Base-by-base conservation (phyloP, 805 yeast genomes). In the Danielia reshetovae region DNA sequence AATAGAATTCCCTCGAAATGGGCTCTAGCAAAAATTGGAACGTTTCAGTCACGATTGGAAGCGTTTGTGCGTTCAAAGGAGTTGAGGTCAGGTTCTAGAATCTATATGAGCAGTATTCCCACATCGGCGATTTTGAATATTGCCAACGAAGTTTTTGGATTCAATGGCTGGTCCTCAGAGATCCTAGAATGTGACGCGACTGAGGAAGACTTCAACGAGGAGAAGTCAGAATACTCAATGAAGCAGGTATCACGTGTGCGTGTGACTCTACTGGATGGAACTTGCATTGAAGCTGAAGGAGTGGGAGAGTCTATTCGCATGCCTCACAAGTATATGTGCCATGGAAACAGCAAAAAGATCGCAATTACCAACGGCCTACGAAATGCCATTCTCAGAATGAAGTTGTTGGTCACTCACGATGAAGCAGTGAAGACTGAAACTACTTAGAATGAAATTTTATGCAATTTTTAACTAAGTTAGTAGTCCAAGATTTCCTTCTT, bases 401-500 rank as follows among this genome's bases (percentile, higher is more conserved):
- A 60, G 23, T 36, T 61, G 29, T 29, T 64, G 9, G 12, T 39
- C 7, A 35, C 39, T 7, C 65, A 66, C 35, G 70, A 63, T 18
- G 24, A 16, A 7, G 15, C 4, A 3, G 17, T 22, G n/a, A 30
- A 29, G 19, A 13, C 13, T 5, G 32, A 29, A n/a, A 5, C 7
- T 13, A 11, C n/a, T 6, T 18, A 22, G 22, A 8, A 14, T 12
- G 24, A 28, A 18, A 12, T 11, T 14, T 9, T 16, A 19, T 28
- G n/a, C 7, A 13, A 13, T 13, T 28, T 5, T 9, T 3, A 18
- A 11, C 17, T 7, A n/a, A 7, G 21, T 38, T 57, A 82, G 52
- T 68, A 85, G 48, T 83, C 88, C 45, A 85, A 64, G 0, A 75
- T 66, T 24, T 65, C 65, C 50, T 68, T 67, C 51, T 59, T 68